A percentile compares a stretch with the other conserved stretches of the same genome.
phyloP scores from a whole-genome alignment of 2,329 filamentous ascomycete species.

The Elsinoe batatas region DNA sequence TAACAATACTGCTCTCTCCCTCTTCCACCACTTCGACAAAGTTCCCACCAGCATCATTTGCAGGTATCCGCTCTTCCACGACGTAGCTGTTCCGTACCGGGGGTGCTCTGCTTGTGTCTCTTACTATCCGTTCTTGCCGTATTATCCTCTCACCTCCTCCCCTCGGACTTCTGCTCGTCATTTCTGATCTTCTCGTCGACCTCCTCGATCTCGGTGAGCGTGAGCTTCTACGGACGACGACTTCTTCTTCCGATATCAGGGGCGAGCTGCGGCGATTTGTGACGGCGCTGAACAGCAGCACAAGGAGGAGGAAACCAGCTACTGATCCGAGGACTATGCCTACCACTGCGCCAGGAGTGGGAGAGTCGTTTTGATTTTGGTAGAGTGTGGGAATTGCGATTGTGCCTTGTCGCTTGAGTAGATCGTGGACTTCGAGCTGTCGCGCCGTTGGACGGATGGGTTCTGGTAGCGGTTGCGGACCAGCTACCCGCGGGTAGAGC shows the following conservation, averaged over 20 bases:
- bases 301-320: conserved; percentile 42
- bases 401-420: conserved; percentile 18
- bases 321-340: conserved; percentile 51
- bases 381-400: conserved; percentile 54
- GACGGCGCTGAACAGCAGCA: conserved; percentile 41
- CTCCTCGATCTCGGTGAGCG: conserved; percentile 24
- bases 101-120: conserved; percentile 20
- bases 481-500: neutral
- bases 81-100: conserved; percentile 25
- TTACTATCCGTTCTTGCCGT: conserved; percentile 26
- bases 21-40: conserved; percentile 52
- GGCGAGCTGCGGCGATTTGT: conserved; percentile 22
- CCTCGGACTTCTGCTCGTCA: conserved; percentile 19
- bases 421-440: conserved; percentile 11
- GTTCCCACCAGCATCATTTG: conserved; percentile 41
- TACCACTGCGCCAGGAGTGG: conserved; percentile 47
- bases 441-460: conserved; percentile 1
- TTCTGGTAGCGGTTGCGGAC: conserved; percentile 5
- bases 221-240: conserved; percentile 22
- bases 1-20: conserved; percentile 33
- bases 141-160: conserved; percentile 24
- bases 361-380: conserved; percentile 42
- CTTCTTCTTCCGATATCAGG: conserved; percentile 23
- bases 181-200: conserved; percentile 24
- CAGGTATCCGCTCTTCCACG: conserved; percentile 33